Base-by-base conservation (phyloP, 1,139 yeast genomes). In the Arxiozyma heterogenica region DNA sequence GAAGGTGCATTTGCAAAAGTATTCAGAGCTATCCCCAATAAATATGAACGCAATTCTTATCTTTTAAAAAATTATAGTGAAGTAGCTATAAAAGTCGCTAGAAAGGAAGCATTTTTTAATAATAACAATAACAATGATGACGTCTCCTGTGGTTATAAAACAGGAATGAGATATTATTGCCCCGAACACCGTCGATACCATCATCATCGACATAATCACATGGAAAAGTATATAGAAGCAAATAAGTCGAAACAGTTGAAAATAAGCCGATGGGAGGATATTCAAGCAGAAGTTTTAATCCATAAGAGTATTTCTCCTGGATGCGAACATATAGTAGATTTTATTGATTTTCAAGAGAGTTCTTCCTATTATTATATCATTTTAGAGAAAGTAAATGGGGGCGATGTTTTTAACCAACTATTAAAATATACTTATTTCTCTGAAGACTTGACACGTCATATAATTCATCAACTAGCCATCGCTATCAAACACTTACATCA, bases 1-100 rank as follows among this genome's bases (percentile, higher is more conserved):
- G 91, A 86, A 66, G 98, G 98, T 12, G 98, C 97, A 0, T 90
- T 90, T 67, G 86, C 95, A 8, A 77, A 81, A 20, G 98, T 91
- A 11, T 61, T 59, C 46, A 59, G 57, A 30, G 63, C 62, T 18
- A 53, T 57, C n/a, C 60, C 61, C 12, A 18, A 38, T 12, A 17
- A 41, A 22, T 42, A 22, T 43, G 54, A 51, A 6, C 38, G 27
- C 12, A 51, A 44, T 39, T 23, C 52, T 4, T 44, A 25, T 21
- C 50, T 53, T 20, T 18, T 47, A 7, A 38, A 53, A 18, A 27
- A 42, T 27, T 50, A 51, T 38, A 43, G 43, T 20, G 34, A 53
- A 41, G 70, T 89, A 46, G 97, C 97, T 30, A 80, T 90, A 62
- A 90, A 90, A 66, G 81, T 87, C 57, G 86, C 90, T 55, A 76